Conservation (phyloP, 176 grass and related monocot species). For the Pharus latifolius region DNA sequence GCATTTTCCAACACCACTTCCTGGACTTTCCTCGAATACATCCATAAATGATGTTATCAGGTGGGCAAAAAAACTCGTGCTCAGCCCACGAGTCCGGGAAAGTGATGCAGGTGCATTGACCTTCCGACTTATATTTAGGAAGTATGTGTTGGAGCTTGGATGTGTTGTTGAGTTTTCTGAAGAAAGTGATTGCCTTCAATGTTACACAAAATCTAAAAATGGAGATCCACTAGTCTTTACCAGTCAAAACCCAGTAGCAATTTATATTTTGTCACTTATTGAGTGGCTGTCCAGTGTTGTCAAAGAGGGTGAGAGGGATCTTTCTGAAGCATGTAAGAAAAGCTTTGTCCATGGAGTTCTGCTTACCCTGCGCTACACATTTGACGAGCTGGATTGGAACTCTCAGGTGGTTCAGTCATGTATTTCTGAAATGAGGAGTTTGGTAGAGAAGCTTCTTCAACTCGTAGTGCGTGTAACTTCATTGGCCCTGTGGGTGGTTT, state of each 20-base stretch:
- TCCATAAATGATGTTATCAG: slow-evolving; percentile 62
- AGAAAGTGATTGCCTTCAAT: slow-evolving; percentile 40
- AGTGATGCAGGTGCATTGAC: slow-evolving; percentile 96
- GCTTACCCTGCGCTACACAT: slow-evolving; percentile 85
- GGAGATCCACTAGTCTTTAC: slow-evolving; percentile 26
- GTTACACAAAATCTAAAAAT: slow-evolving; percentile 30
- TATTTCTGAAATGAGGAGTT: slow-evolving; percentile 52
- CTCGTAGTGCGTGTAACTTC: slow-evolving; percentile 84
- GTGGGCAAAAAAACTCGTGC: slow-evolving; percentile 81
- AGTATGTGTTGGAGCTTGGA: slow-evolving; percentile 88
- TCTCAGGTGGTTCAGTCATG: slow-evolving; percentile 46
- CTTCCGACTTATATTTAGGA: slow-evolving; percentile 88
- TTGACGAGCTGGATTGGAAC: slow-evolving; percentile 96
- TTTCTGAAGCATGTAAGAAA: slow-evolving; percentile 81
- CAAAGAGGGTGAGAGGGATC: slow-evolving; percentile 78
- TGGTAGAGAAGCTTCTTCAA: slow-evolving; percentile 81
- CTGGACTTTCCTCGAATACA: slow-evolving; percentile 69
- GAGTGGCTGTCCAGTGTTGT: slow-evolving; percentile 74
- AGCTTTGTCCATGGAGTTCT: slow-evolving; percentile 94
- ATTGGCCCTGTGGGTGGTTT: slow-evolving; percentile 89
- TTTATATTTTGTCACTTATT: slow-evolving; percentile 68
- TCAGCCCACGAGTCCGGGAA: slow-evolving; percentile 91
- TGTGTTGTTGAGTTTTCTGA: slow-evolving; percentile 53
- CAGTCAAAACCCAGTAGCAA: slow-evolving; percentile 44
- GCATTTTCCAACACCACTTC: slow-evolving; percentile 89